These are phyloP conservation scores for Boletus reticuloceps DNA, from an alignment of 768 basidiomycete species.

Conservation along the genomic window DNA sequence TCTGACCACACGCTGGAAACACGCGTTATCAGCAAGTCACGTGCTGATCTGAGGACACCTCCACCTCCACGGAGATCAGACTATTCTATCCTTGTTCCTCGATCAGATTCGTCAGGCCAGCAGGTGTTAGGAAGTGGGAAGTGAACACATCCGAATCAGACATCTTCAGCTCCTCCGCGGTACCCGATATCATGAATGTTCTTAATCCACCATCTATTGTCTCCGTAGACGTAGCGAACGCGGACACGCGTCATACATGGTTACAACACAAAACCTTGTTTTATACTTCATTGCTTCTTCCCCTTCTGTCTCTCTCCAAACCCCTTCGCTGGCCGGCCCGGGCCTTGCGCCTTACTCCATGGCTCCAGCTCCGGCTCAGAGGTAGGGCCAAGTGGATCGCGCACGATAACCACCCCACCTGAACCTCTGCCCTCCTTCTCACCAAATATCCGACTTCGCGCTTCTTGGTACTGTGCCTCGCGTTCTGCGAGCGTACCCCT, in stretches of 20 bases:
- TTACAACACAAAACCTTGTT: too few species aligned
- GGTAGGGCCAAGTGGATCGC: conserved; percentile 35
- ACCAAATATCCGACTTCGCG: conserved; percentile 72
- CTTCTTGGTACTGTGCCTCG: conserved; percentile 71
- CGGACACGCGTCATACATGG: too few species aligned
- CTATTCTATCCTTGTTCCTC: too few species aligned
- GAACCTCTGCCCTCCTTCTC: conserved; percentile 6
- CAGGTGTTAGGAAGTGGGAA: too few species aligned
- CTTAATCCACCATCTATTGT: too few species aligned
- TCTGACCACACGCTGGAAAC: not conserved
- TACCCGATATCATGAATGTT: not conserved
- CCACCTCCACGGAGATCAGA: too few species aligned
- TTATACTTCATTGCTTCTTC: conserved; percentile 1
- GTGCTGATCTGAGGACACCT: not conserved
- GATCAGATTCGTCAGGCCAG: too few species aligned
- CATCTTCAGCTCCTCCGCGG: too few species aligned
- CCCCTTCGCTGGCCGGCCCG: conserved; percentile 20
- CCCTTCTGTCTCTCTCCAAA: conserved; percentile 26
- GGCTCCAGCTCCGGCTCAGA: conserved; percentile 6
- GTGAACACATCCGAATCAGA: too few species aligned
- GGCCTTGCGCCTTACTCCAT: not conserved
- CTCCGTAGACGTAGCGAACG: too few species aligned
- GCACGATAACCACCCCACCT: conserved; percentile 18
- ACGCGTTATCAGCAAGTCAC: conserved; percentile 14
- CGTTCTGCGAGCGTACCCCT: conserved; percentile 52